These are phyloP conservation scores for Favolaschia claudopus DNA, from an alignment of 768 basidiomycete genomes.

Conservation along the genomic window DNA sequence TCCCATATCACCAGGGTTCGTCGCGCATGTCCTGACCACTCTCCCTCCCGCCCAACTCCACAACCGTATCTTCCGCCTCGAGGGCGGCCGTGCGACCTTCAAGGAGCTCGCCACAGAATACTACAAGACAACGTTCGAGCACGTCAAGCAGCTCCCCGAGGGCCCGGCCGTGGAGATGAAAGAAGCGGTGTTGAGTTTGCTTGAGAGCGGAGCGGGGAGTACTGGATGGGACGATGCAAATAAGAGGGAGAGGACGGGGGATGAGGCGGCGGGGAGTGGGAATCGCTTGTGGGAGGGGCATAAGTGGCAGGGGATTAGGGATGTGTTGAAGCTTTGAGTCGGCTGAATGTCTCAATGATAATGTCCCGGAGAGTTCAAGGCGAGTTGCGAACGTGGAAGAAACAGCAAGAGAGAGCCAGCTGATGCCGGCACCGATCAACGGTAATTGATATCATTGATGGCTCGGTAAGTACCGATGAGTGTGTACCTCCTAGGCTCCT, in stretches of 20 bases:
- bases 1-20: conserved; percentile 36
- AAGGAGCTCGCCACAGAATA: conserved; percentile 32
- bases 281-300: conserved; percentile 31
- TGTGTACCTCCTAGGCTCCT: no score
- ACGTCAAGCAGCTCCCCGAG: conserved; percentile 24
- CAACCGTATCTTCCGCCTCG: conserved; percentile 42
- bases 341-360: no score
- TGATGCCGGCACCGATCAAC: no score
- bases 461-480: no score
- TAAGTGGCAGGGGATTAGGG: conserved; percentile 29
- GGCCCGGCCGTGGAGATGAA: conserved; percentile 2
- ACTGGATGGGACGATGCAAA: conserved; percentile 24
- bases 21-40: conserved; percentile 43
- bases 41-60: conserved; percentile 34
- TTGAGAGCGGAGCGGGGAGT: conserved; percentile 24
- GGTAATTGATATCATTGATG: no score
- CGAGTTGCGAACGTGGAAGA: no score
- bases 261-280: conserved; percentile 25
- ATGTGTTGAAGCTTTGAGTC: no score
- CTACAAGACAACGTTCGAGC: conserved; percentile 28
- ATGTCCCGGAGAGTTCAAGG: no score
- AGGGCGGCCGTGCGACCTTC: conserved; percentile 43
- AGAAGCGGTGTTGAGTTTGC: conserved; percentile 1
- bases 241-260: conserved; percentile 15
- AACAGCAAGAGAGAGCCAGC: no score